A percentile compares a stretch with the other conserved stretches of the same genome.
Evolutionary conservation across 306 rosid species (phyloP).

Genomic region (Cucumis hystrix): DNA sequence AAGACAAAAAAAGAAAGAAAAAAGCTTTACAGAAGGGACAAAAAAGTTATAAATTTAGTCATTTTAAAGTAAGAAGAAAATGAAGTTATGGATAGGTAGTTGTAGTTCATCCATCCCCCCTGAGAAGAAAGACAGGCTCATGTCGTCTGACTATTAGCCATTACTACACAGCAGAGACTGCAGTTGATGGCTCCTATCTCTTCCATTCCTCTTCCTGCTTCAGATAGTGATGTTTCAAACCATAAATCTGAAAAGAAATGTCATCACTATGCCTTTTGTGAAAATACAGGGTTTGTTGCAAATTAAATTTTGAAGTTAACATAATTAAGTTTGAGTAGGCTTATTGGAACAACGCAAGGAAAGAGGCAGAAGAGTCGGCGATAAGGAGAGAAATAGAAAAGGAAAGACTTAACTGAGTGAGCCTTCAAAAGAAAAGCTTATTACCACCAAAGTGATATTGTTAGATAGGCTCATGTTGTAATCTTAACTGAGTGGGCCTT

Average conservation of each 20-base stretch:
- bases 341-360: no score
- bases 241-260: neutral
- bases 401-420: no score
- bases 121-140: neutral
- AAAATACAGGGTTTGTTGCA: no score
- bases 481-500: no score
- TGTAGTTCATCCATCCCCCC: conserved; percentile 1
- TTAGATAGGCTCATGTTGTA: no score
- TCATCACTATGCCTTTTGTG: neutral
- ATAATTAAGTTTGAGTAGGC: no score
- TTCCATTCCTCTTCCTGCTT: neutral
- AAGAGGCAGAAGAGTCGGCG: no score
- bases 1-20: neutral
- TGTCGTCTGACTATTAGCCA: neutral
- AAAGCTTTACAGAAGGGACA: neutral
- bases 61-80: neutral
- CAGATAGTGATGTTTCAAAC: neutral
- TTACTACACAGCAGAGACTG: neutral
- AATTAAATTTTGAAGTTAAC: no score
- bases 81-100: neutral
- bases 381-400: no score
- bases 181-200: neutral
- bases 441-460: no score
- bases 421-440: no score
- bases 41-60: neutral